phyloP scores from a whole-genome alignment of 1,284 basidiomycete species.

The Neolentinus lepideus region DNA sequence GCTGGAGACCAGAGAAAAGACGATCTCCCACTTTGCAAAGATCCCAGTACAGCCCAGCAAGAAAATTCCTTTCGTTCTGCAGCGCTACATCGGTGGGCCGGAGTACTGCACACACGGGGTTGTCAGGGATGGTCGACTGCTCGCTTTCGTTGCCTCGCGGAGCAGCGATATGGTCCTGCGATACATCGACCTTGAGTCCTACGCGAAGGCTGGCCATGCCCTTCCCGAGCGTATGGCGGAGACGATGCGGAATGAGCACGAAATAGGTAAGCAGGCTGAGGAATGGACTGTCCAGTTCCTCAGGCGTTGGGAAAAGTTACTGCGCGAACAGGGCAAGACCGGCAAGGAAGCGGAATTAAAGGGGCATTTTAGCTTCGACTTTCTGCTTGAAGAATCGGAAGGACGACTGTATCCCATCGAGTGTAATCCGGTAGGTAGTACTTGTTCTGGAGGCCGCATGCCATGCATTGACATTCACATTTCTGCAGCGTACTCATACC shows the following conservation, averaged over 20 bases:
- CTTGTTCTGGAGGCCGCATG: neutral
- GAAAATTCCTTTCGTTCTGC: constrained; percentile 11
- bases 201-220: constrained; percentile 2
- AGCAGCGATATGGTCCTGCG: constrained; percentile 14
- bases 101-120: constrained; percentile 15
- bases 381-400: constrained; percentile 9
- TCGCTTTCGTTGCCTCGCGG: constrained; percentile 13
- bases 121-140: constrained; percentile 9
- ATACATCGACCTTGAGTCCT: constrained; percentile 8
- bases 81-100: constrained; percentile 10
- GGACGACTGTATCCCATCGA: constrained; percentile 9
- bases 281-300: constrained; percentile 8
- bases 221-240: neutral
- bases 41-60: constrained; percentile 10
- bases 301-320: constrained; percentile 7
- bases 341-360: constrained; percentile 8
- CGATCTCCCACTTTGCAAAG: constrained; percentile 6
- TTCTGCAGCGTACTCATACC: constrained; percentile 11
- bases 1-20: constrained; percentile 8
- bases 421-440: constrained; percentile 13
- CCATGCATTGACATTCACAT: too few relatives aligned
- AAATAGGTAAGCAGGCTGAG: constrained; percentile 3
- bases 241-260: constrained; percentile 3
- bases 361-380: constrained; percentile 16
- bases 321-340: constrained; percentile 7